Base-by-base conservation (phyloP, 1,139 yeast species). In the Suhomyces bolitotheri region DNA sequence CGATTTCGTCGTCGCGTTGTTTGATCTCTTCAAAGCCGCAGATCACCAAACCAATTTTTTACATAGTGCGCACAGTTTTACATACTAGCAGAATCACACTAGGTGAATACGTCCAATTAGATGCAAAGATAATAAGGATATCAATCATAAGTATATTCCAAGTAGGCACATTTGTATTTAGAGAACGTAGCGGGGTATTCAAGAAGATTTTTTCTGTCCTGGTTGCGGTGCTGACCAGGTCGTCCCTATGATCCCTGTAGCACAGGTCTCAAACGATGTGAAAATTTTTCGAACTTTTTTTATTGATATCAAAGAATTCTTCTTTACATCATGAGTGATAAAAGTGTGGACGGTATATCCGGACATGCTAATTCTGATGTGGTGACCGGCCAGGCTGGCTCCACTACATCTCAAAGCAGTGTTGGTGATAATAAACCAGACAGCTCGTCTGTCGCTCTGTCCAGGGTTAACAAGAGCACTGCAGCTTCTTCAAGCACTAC, bases 281-380 rank as follows among this genome's bases (percentile, higher is more conserved):
- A 36, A 33, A 39, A 36, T 39, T 32, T 32, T 38, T 38, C 41
- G 39, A 29, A 33, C 29, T 12, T 27, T 37, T 36, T 36, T 37
- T 33, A 22, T 25, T 33, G 30, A 29, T 24, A 26, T 29, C 15
- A 27, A 33, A 29, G 36, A 25, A 29, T 36, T 29, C 28, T 30
- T 30, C 34, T 33, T 33, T 29, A 37, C 34, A 29, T 33, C 40
- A 37, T 37, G 40, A 37, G 29, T 37, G 40, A 37, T 30, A 37
- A 37, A 35, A 33, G 40, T 37, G 40, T 37, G 37, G 40, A 37
- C 34, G 40, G 40, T 37, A 31, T 26, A 29, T 25, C 40, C 40
- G 40, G 36, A 29, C 40, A 37, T 34, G 30, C 40, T 34, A 33
- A 25, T 27, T 25, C 40, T 12, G 40, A 31, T 25, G 40, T 31